These are phyloP conservation scores for Chlamydomonas asymmetrica DNA, from an alignment of 139 green algal species.

Conservation along the genomic window DNA sequence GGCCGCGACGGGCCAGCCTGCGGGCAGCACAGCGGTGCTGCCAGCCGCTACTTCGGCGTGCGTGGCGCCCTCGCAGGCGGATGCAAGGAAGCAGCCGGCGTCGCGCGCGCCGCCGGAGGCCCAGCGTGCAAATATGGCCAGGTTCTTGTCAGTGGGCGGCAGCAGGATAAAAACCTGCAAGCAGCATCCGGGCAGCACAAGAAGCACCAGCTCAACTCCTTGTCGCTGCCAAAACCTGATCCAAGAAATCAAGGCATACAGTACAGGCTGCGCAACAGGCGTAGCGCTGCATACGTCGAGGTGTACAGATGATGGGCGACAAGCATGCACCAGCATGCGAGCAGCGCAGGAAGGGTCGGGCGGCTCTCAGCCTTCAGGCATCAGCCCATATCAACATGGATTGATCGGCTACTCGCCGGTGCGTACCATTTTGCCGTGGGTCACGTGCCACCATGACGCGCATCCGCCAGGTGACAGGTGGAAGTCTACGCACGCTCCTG, in stretches of 20 bases:
- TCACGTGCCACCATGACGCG: slow-evolving; percentile 30
- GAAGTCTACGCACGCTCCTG: slow-evolving; percentile 28
- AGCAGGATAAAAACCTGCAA: slow-evolving; percentile 37
- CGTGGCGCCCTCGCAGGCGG: slow-evolving; percentile 9
- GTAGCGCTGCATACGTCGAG: no score
- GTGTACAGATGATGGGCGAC: background rate
- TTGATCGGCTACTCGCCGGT: no score
- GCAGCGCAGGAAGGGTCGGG: no score
- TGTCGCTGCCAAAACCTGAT: no score
- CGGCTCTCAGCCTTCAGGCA: no score
- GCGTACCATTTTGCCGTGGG: slow-evolving; percentile 32
- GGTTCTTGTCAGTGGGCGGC: slow-evolving; percentile 14
- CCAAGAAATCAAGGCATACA: no score
- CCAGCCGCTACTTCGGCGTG: slow-evolving; percentile 15
- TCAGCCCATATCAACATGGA: no score
- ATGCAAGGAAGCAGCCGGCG: slow-evolving; percentile 22
- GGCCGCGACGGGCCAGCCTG: slow-evolving; percentile 34
- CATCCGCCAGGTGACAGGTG: slow-evolving; percentile 16
- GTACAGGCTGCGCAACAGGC: no score
- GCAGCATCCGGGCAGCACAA: background rate
- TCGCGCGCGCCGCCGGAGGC: slow-evolving; percentile 13
- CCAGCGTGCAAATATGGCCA: slow-evolving; percentile 32
- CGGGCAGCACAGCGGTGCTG: slow-evolving; percentile 29
- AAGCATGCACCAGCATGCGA: background rate
- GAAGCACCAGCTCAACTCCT: no score